phyloP scores from a whole-genome alignment of 1,284 basidiomycete species.

The Amylostereum areolatum region DNA sequence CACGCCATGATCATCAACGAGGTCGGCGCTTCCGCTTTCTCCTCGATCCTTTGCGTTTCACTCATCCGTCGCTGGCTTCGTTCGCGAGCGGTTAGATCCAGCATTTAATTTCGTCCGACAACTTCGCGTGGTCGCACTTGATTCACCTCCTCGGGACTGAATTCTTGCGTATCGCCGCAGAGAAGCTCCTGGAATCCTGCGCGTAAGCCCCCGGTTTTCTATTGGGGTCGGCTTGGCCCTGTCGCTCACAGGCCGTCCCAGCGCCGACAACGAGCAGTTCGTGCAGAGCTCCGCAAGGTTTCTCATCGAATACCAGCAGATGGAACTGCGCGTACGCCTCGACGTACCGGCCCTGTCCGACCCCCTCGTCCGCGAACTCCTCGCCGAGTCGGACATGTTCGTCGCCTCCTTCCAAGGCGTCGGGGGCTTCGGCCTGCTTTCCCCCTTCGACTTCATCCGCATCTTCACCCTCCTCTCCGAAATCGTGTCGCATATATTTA shows the following conservation, averaged over 20 bases:
- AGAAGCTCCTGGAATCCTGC: conserved; percentile 62
- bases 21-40: conserved; percentile 32
- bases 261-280: conserved; percentile 60
- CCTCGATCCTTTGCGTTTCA: conserved; percentile 3
- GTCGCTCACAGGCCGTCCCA: conserved; percentile 21
- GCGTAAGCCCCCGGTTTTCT: conserved; percentile 44
- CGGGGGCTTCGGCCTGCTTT: conserved; percentile 65
- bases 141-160: conserved; percentile 52
- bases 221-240: conserved; percentile 2
- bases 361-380: conserved; percentile 61
- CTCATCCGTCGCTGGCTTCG: conserved; percentile 3
- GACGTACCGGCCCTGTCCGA: conserved; percentile 74
- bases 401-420: conserved; percentile 66
- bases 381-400: conserved; percentile 80
- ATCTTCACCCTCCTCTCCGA: conserved; percentile 66
- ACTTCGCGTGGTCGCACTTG: conserved; percentile 61
- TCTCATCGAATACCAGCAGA: conserved; percentile 68
- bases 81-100: conserved; percentile 45
- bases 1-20: conserved; percentile 80
- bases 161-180: conserved; percentile 53
- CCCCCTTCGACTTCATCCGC: conserved; percentile 71
- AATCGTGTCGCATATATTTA: conserved; percentile 59
- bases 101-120: conserved; percentile 52
- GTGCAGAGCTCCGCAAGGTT: conserved; percentile 67
- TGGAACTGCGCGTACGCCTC: conserved; percentile 68